Evolutionary conservation across 306 rosid genomes (phyloP).

Genomic region (Vachellia collinsii): DNA sequence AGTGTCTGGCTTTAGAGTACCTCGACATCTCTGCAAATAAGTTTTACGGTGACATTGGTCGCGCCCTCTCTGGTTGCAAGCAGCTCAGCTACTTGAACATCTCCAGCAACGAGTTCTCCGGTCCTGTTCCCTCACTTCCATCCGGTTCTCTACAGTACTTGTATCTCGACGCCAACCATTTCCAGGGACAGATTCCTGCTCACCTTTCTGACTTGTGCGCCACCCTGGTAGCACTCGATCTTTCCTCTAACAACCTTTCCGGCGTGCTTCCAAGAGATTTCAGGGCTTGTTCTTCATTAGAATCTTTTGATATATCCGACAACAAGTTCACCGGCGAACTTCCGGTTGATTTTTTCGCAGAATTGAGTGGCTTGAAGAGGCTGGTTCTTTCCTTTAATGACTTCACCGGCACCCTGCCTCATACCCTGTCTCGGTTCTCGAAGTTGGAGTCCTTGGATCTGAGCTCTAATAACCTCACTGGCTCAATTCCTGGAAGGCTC

Average conservation of each 20-base stretch:
- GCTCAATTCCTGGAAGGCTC: slow-evolving; percentile 50
- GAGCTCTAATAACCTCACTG: slow-evolving; percentile 58
- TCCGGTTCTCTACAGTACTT: slow-evolving; percentile 40
- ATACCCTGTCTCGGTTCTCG: slow-evolving; percentile 48
- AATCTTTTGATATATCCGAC: slow-evolving; percentile 47
- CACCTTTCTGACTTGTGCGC: slow-evolving; percentile 45
- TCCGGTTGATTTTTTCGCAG: slow-evolving; percentile 46
- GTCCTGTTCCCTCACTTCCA: slow-evolving; percentile 52
- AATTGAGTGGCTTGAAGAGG: slow-evolving; percentile 48
- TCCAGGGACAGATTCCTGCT: slow-evolving; percentile 50
- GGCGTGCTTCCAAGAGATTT: slow-evolving; percentile 52
- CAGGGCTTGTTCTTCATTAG: slow-evolving; percentile 50
- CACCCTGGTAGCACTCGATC: slow-evolving; percentile 47
- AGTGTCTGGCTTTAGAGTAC: slow-evolving; percentile 48
- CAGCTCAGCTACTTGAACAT: slow-evolving; percentile 51
- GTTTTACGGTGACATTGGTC: slow-evolving; percentile 48
- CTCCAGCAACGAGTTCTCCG: slow-evolving; percentile 54
- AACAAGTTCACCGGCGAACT: slow-evolving; percentile 57
- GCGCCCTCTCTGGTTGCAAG: slow-evolving; percentile 44
- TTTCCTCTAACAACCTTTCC: slow-evolving; percentile 46
- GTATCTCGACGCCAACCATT: slow-evolving; percentile 44
- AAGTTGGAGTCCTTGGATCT: slow-evolving; percentile 60
- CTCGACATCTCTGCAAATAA: slow-evolving; percentile 70
- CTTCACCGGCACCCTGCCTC: slow-evolving; percentile 52
- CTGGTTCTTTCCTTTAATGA: slow-evolving; percentile 47